phyloP scores from a whole-genome alignment of 495 filamentous ascomycete species.

The Cercophora sp. region DNA sequence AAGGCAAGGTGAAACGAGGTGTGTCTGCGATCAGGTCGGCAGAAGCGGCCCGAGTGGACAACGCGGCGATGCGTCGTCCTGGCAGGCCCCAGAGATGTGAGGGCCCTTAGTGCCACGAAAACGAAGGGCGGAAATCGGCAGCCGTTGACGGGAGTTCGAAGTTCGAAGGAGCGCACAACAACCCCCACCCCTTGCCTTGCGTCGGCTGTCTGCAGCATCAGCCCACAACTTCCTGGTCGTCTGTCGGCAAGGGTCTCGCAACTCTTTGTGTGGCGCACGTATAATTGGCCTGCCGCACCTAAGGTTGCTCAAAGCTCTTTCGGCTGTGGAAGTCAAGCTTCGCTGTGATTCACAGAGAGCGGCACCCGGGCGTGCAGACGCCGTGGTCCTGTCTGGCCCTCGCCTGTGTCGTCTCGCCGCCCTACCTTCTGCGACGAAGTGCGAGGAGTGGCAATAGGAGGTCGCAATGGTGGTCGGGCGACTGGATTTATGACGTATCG shows the following conservation, averaged over 20 bases:
- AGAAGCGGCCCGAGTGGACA: background rate
- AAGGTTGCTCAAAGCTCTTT: background rate
- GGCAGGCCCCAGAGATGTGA: background rate
- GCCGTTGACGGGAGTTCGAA: constrained; percentile 8
- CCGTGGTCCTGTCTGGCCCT: background rate
- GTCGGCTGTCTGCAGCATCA: background rate
- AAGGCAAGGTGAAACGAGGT: background rate
- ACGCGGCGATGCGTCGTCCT: too few relatives aligned
- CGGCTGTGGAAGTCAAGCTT: background rate
- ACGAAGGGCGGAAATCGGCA: constrained; percentile 4
- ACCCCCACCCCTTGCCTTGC: background rate
- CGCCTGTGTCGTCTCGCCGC: background rate
- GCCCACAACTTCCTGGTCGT: background rate
- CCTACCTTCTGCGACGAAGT: background rate
- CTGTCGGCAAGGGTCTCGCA: background rate
- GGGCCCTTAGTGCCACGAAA: constrained; percentile 4
- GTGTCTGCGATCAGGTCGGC: background rate
- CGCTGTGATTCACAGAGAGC: background rate
- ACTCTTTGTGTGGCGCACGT: background rate
- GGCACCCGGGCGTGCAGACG: background rate
- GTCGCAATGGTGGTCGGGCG: too few relatives aligned
- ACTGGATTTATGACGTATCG: background rate
- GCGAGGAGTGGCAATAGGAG: too few relatives aligned
- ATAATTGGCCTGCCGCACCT: background rate
- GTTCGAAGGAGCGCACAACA: background rate